Conservation (phyloP, 345 rosid genomes). For the Leavenworthia alabamica region DNA sequence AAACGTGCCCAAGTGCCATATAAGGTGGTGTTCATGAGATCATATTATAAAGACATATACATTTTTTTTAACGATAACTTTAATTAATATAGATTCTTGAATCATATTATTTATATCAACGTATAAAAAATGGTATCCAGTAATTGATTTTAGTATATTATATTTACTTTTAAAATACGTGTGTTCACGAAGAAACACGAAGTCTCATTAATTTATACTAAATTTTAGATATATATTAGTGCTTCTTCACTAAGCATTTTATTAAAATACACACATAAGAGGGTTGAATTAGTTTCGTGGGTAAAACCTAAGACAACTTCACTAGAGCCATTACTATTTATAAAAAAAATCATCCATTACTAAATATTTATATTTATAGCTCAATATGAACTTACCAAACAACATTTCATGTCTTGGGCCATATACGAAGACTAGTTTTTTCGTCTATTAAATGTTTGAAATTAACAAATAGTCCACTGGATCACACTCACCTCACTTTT, state of each 20-base stretch:
- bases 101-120: neutral
- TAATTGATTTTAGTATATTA: neutral
- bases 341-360: no score
- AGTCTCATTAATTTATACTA: no score
- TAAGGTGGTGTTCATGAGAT: neutral
- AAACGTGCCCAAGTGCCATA: conserved; percentile 27
- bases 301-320: conserved; percentile 9
- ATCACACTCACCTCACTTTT: neutral
- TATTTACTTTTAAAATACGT: conserved; percentile 22
- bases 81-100: neutral
- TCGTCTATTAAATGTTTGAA: neutral
- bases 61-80: neutral
- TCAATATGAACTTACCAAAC: neutral
- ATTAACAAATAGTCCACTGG: no score
- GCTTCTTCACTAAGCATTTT: conserved; percentile 19
- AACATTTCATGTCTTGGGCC: neutral
- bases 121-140: conserved; percentile 4
- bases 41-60: conserved; percentile 13
- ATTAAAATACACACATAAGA: neutral
- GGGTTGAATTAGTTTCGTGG: neutral
- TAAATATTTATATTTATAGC: no score
- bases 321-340: neutral
- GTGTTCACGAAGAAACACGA: conserved; percentile 30
- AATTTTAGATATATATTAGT: no score
- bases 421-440: neutral